Base-by-base conservation (phyloP, 169 alveolate genomes). In the Cyclospora cayetanensis region DNA sequence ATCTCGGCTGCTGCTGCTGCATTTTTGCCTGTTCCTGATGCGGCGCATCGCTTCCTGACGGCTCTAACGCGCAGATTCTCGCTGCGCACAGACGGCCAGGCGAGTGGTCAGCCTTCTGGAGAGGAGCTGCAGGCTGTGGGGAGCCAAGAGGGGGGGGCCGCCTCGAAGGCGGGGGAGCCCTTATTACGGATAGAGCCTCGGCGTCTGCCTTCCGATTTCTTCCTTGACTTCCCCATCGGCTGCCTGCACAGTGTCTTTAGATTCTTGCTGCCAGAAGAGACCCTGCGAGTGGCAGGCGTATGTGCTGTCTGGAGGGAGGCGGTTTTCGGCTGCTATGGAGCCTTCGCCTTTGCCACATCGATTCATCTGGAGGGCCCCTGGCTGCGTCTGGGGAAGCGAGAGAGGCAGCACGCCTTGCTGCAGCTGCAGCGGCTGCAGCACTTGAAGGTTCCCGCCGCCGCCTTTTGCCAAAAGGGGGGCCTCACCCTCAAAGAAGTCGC, bases 391-490 rank as follows among this genome's bases (percentile, higher is more conserved):
- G 27, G 7, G 15, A 15, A 7, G n/a, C n/a, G n/a, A n/a, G n/a
- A n/a, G n/a, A n/a, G 27, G 77, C 77, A n/a, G 77, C 77, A 5
- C 41, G 22, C 31, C 15, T 42, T 65, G 77, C 77, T 25, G 77
- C 35, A n/a, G 77, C 77, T 25, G 77, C 77, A n/a, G 77, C 39
- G 15, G 77, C 77, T 25, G 77, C 77, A n/a, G 77, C 77, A 65
- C 27, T 22, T 27, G n/a, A n/a, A n/a, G n/a, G n/a, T n/a, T n/a
- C n/a, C n/a, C n/a, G n/a, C n/a, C n/a, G n/a, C n/a, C n/a, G n/a
- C n/a, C n/a, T n/a, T 46, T 22, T 46, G 60, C 60, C 60, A 46
- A 22, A 22, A 46, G 60, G 55, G 15, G 55, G 55, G 15, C 15
- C 60, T 22, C 60, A 46, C 60, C 25, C 60, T 46, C 25, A 46